Conservation (phyloP, 108 stramenopile species). For the Aurantiochytrium sp. region DNA sequence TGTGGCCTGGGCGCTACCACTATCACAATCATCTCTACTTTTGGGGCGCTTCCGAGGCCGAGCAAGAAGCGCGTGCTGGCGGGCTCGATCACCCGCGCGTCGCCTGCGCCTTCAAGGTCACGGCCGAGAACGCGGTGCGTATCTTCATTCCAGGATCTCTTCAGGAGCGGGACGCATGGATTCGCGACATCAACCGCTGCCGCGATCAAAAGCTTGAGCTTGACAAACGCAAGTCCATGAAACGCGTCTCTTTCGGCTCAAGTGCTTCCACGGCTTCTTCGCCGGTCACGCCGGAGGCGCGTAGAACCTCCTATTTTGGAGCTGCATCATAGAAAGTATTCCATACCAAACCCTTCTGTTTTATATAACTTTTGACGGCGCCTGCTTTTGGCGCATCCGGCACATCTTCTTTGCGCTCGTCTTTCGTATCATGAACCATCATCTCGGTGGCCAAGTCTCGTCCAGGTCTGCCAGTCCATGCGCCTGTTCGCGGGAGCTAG, state of each 20-base stretch:
- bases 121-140: not conserved
- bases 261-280: too few species aligned
- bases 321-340: too few species aligned
- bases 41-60: not conserved
- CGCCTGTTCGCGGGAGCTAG: too few species aligned
- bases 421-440: too few species aligned
- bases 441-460: too few species aligned
- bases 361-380: too few species aligned
- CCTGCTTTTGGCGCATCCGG: too few species aligned
- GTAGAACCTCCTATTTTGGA: too few species aligned
- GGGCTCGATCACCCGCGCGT: not conserved
- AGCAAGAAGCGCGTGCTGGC: not conserved
- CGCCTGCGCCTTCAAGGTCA: not conserved
- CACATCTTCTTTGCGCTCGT: too few species aligned
- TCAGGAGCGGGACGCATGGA: not conserved
- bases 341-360: too few species aligned
- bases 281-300: too few species aligned
- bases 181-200: not conserved
- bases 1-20: slow-evolving; percentile 7
- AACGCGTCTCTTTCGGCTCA: not conserved
- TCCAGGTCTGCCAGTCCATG: too few species aligned
- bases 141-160: not conserved
- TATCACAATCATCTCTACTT: not conserved
- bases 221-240: not conserved
- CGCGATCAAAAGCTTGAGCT: not conserved